These are phyloP conservation scores for Aspergillus bridgeri DNA, from an alignment of 495 filamentous ascomycete genomes.

Conservation along the genomic window DNA sequence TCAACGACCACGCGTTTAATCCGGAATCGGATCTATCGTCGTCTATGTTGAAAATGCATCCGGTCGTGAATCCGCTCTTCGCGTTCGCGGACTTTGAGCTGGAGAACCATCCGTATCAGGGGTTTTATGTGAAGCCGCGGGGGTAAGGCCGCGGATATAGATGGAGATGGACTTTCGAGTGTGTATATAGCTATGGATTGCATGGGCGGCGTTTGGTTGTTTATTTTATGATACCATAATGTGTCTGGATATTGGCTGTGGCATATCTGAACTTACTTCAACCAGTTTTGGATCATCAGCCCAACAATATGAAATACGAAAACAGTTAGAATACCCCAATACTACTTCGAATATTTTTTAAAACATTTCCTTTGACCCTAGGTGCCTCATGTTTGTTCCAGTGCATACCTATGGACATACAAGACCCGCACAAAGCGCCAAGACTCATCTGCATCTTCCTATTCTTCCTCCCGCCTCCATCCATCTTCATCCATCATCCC, in stretches of 20 bases:
- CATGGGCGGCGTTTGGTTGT: background rate
- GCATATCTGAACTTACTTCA: too few relatives aligned
- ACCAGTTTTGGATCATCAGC: too few relatives aligned
- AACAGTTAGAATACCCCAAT: too few relatives aligned
- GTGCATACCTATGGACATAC: too few relatives aligned
- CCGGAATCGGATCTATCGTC: slow-evolving; percentile 23
- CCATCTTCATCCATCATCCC: background rate
- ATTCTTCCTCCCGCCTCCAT: background rate
- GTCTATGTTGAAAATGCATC: slow-evolving; percentile 28
- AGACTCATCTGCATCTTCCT: background rate
- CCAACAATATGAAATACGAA: too few relatives aligned
- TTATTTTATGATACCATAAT: background rate
- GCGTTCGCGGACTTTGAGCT: slow-evolving; percentile 66
- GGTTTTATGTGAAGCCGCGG: slow-evolving; percentile 52
- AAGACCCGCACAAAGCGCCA: background rate
- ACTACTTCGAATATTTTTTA: too few relatives aligned
- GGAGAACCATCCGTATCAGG: slow-evolving; percentile 73
- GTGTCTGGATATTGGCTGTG: too few relatives aligned
- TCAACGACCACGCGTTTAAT: slow-evolving; percentile 15
- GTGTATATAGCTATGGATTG: background rate
- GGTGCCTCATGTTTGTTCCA: too few relatives aligned
- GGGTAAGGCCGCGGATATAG: too few relatives aligned
- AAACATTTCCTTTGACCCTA: too few relatives aligned
- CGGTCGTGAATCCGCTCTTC: slow-evolving; percentile 62
- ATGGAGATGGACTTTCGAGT: background rate